Percentiles rank a stretch among this genome's conserved stretches.
Evolutionary conservation across 805 yeast genomes (phyloP).

Genomic region (baker's yeast (Saccharomyces cerevisiae)): DNA sequence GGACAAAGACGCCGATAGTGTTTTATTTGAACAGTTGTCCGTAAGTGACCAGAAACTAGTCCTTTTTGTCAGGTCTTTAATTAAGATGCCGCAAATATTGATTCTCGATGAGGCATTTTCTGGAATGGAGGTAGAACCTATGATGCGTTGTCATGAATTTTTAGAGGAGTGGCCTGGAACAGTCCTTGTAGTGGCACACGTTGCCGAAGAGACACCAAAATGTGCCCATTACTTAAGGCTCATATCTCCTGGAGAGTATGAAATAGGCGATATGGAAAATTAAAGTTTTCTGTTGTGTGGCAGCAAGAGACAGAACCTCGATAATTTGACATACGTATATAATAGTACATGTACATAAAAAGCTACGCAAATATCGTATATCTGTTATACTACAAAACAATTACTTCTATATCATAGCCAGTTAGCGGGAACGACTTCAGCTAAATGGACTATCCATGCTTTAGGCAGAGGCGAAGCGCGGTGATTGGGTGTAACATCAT

Average conservation of each 20-base stretch:
- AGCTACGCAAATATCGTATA: neutral
- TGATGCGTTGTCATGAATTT: constrained; percentile 46
- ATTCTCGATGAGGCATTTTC: constrained; percentile 90
- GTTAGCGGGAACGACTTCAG: neutral
- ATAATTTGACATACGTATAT: neutral
- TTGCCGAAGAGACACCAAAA: constrained; percentile 63
- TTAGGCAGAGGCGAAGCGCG: neutral
- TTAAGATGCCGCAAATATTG: constrained; percentile 68
- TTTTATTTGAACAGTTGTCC: constrained; percentile 44
- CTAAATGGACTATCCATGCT: neutral
- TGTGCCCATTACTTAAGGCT: constrained; percentile 44
- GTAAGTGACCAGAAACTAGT: constrained; percentile 73
- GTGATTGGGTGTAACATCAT: neutral
- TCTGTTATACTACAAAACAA: neutral
- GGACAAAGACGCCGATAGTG: constrained; percentile 28
- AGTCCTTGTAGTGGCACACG: constrained; percentile 73
- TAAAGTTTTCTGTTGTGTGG: no score
- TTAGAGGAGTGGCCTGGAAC: constrained; percentile 56
- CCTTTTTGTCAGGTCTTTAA: constrained; percentile 65
- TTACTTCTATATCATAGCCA: neutral
- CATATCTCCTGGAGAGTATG: constrained; percentile 32
- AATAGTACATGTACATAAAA: neutral
- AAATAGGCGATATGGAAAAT: constrained; percentile 16
- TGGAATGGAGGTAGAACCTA: constrained; percentile 66
- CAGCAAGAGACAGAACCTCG: no score